A percentile compares a stretch with the other conserved stretches of the same genome.
These are phyloP conservation scores for Vitis rupestris DNA, from an alignment of 164 flowering plant genomes.

Conservation along the genomic window DNA sequence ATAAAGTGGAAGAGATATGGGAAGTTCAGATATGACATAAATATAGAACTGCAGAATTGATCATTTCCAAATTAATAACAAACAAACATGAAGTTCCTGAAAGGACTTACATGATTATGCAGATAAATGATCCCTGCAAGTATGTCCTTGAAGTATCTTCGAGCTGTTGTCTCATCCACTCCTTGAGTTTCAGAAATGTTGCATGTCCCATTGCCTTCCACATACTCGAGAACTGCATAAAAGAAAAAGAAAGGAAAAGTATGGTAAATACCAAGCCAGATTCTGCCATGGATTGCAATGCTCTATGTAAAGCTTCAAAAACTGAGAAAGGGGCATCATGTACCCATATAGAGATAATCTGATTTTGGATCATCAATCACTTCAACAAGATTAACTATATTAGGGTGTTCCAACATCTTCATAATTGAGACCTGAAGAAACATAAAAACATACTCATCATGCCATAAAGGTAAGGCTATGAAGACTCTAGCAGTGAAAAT, in stretches of 20 bases:
- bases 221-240: not conserved
- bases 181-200: not conserved
- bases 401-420: not conserved
- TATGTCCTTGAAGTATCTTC: constrained; percentile 2
- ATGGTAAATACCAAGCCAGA: not conserved
- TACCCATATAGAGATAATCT: constrained; percentile 1
- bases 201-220: not conserved
- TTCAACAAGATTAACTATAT: not conserved
- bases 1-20: not conserved
- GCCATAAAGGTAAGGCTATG: not conserved
- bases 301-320: not conserved
- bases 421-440: not conserved
- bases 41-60: not conserved
- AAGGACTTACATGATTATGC: constrained; percentile 1
- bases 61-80: not conserved
- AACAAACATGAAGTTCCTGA: not conserved
- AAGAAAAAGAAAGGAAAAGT: not conserved
- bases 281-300: not conserved
- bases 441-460: not conserved
- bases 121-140: not conserved
- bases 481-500: not conserved
- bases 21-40: not conserved
- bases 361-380: not conserved
- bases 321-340: not conserved
- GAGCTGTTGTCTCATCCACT: not conserved